A percentile compares a stretch with the other conserved stretches of the same genome.
Conservation (phyloP, 805 yeast genomes). For the Wickerhamiella qilinensis region DNA sequence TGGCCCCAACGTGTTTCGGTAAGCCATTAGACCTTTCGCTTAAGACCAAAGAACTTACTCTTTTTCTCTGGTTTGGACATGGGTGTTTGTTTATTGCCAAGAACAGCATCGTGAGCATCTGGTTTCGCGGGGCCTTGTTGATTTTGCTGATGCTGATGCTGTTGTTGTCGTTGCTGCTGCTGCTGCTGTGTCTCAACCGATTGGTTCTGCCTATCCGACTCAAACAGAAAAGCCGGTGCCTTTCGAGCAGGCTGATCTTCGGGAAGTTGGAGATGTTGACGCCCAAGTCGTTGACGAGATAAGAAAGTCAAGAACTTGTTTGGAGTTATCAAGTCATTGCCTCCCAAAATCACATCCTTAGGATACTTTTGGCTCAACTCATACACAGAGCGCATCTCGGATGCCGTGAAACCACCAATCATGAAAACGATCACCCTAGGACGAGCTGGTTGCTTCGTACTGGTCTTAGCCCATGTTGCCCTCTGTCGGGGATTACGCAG, state of each 20-base stretch:
- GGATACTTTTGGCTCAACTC: slow-evolving; percentile 41
- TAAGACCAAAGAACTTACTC: not conserved
- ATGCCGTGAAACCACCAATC: slow-evolving; percentile 79
- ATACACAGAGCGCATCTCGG: slow-evolving; percentile 63
- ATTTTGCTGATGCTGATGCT: not conserved
- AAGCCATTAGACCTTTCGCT: not conserved
- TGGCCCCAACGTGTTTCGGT: not conserved
- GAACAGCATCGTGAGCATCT: not conserved
- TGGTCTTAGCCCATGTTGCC: slow-evolving; percentile 57
- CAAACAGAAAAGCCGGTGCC: slow-evolving; percentile 20
- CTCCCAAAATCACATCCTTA: slow-evolving; percentile 67
- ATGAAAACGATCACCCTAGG: slow-evolving; percentile 67
- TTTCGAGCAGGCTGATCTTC: slow-evolving; percentile 16
- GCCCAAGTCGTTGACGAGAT: slow-evolving; percentile 14
- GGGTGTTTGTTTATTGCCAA: not conserved
- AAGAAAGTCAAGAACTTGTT: slow-evolving; percentile 19
- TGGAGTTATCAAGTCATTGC: slow-evolving; percentile 49
- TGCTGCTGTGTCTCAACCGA: slow-evolving; percentile 3
- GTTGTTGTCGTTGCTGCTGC: not conserved
- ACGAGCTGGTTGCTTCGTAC: slow-evolving; percentile 25
- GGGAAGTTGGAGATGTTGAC: slow-evolving; percentile 19
- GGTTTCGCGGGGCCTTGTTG: not conserved
- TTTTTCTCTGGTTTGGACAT: not conserved
- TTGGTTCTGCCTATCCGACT: slow-evolving; percentile 15
- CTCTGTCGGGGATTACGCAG: slow-evolving; percentile 55